Percentiles rank a stretch among this genome's conserved stretches.
These are phyloP conservation scores for Drechslerella coelobrocha DNA, from an alignment of 2,329 filamentous ascomycete genomes.

Conservation along the genomic window DNA sequence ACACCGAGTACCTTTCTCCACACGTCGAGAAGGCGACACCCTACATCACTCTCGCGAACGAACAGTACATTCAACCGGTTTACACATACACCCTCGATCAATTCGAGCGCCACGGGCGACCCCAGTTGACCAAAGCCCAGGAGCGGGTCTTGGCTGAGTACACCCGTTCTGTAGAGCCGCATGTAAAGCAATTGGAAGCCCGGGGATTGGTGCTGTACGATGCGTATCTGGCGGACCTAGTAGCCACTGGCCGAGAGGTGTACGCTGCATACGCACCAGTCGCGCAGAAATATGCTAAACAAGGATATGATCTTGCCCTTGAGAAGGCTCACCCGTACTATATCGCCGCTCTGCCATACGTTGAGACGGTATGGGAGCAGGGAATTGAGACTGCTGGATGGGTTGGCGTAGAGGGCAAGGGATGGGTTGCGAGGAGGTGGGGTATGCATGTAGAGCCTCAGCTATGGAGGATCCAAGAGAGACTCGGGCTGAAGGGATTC, in stretches of 20 bases:
- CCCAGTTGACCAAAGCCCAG: slow-evolving; percentile 73
- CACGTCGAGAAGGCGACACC: slow-evolving; percentile 68
- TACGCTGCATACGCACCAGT: slow-evolving; percentile 69
- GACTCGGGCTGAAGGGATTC: slow-evolving; percentile 70
- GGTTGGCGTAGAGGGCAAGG: slow-evolving; percentile 45
- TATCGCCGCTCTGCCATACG: slow-evolving; percentile 69
- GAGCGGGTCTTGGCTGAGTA: slow-evolving; percentile 57
- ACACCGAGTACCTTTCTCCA: slow-evolving; percentile 72
- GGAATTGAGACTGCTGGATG: slow-evolving; percentile 32
- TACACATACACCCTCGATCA: slow-evolving; percentile 64
- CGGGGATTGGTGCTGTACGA: slow-evolving; percentile 71
- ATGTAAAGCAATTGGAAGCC: slow-evolving; percentile 35
- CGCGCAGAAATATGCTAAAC: slow-evolving; percentile 70
- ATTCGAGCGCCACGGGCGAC: slow-evolving; percentile 80
- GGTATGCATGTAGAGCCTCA: slow-evolving; percentile 94
- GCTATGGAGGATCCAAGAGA: slow-evolving; percentile 86
- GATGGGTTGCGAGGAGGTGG: slow-evolving; percentile 46
- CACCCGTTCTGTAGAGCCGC: slow-evolving; percentile 47
- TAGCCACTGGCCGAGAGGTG: slow-evolving; percentile 66
- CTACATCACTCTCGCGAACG: slow-evolving; percentile 68
- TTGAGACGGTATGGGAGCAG: slow-evolving; percentile 69
- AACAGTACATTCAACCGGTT: slow-evolving; percentile 64
- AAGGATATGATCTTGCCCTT: slow-evolving; percentile 60
- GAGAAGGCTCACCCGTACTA: slow-evolving; percentile 41
- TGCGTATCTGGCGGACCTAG: slow-evolving; percentile 73